phyloP scores from a whole-genome alignment of 371 early-diverging fungal genomes.

The Syncephalastrum sp. region DNA sequence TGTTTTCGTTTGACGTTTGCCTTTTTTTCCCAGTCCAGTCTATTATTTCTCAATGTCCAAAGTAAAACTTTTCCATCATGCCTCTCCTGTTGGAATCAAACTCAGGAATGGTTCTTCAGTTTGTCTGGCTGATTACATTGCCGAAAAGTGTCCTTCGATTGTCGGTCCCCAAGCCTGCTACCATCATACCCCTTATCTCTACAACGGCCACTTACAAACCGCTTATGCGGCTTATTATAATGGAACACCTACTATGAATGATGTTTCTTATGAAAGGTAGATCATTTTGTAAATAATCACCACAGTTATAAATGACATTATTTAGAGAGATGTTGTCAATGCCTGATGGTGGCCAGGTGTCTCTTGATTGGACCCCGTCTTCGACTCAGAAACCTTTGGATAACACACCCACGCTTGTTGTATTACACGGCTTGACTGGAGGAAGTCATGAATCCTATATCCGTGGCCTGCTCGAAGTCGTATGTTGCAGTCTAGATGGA shows the following conservation, averaged over 20 bases:
- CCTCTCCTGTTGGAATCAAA: constrained; percentile 8
- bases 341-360: constrained; percentile 83
- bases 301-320: neutral
- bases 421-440: constrained; percentile 90
- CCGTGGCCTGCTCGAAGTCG: constrained; percentile 64
- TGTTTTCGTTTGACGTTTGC: neutral
- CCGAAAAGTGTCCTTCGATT: constrained; percentile 41
- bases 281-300: no score
- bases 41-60: constrained; percentile 5
- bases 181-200: constrained; percentile 55
- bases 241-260: constrained; percentile 25
- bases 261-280: constrained; percentile 58
- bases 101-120: constrained; percentile 18
- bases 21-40: neutral
- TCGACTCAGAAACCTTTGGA: constrained; percentile 47
- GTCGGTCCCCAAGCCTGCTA: constrained; percentile 41
- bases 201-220: constrained; percentile 64
- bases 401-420: constrained; percentile 68
- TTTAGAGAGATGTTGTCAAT: constrained; percentile 61
- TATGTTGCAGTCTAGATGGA: constrained; percentile 23
- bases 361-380: constrained; percentile 84
- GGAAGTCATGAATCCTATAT: constrained; percentile 89
- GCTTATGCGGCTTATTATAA: constrained; percentile 58
- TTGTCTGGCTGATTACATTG: constrained; percentile 33
- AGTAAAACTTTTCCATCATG: constrained; percentile 16